Percentiles rank a stretch among this genome's conserved stretches.
Conservation (phyloP, 2,329 filamentous ascomycete genomes). For the Fusarium tanahbumbuense region DNA sequence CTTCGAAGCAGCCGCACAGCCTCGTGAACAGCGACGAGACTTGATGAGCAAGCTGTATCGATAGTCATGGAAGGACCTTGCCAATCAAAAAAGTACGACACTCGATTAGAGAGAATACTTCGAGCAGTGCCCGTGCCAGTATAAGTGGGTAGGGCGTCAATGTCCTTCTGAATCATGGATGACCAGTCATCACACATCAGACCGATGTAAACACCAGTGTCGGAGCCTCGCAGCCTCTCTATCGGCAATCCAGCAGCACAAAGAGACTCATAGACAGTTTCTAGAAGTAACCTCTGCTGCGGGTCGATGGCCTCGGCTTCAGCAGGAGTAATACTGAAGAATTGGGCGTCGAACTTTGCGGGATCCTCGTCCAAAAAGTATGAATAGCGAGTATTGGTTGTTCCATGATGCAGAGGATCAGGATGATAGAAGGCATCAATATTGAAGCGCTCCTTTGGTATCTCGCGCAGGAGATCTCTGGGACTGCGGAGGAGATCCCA, state of each 20-base stretch:
- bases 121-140: neutral
- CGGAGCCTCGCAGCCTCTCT: neutral
- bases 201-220: neutral
- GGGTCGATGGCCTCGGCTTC: constrained; percentile 14
- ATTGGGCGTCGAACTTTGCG: neutral
- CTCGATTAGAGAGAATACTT: neutral
- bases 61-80: neutral
- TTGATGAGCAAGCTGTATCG: constrained; percentile 12
- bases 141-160: neutral
- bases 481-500: constrained; percentile 14
- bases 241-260: neutral
- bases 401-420: neutral
- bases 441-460: constrained; percentile 10
- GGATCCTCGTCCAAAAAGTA: constrained; percentile 6
- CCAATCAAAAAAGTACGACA: neutral
- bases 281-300: constrained; percentile 3
- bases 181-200: neutral
- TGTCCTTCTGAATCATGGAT: neutral
- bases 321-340: constrained; percentile 4
- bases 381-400: neutral
- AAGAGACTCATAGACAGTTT: constrained; percentile 3
- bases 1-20: constrained; percentile 14
- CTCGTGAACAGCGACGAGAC: constrained; percentile 26
- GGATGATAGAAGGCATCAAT: constrained; percentile 9
- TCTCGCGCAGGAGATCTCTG: neutral